phyloP scores from a whole-genome alignment of 2,329 filamentous ascomycete species.

The Botryotinia calthae region DNA sequence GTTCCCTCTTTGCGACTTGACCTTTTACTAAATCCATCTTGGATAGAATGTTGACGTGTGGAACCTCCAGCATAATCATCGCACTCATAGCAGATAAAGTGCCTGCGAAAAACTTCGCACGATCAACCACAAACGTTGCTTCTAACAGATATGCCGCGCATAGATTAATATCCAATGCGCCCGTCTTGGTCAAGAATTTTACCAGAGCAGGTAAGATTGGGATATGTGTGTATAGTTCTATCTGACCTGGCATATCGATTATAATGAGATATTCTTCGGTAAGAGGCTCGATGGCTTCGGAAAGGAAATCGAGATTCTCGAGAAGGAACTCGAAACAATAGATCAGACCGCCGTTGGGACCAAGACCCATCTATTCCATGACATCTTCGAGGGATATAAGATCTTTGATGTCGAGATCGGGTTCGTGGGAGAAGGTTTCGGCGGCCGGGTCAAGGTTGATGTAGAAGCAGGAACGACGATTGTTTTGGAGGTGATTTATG shows the following conservation, averaged over 20 bases:
- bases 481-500: slow-evolving; percentile 88
- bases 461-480: slow-evolving; percentile 92
- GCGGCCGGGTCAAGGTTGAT: slow-evolving; percentile 97
- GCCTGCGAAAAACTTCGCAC: slow-evolving; percentile 95
- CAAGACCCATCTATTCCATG: slow-evolving; percentile 90
- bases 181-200: slow-evolving; percentile 73
- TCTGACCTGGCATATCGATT: slow-evolving; percentile 98
- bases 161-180: slow-evolving; percentile 82
- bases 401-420: slow-evolving; percentile 93
- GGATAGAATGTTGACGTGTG: slow-evolving; percentile 91
- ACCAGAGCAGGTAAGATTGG: slow-evolving; percentile 85
- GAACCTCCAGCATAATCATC: slow-evolving; percentile 98
- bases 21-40: slow-evolving; percentile 98
- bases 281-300: slow-evolving; percentile 76
- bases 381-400: slow-evolving; percentile 91
- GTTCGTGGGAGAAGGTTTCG: slow-evolving; percentile 85
- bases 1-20: slow-evolving; percentile 79
- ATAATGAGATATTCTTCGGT: slow-evolving; percentile 97
- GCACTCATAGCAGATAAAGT: slow-evolving; percentile 96
- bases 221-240: slow-evolving; percentile 96
- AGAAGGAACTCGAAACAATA: slow-evolving; percentile 97
- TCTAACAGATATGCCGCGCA: slow-evolving; percentile 95
- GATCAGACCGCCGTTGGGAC: slow-evolving; percentile 88
- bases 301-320: slow-evolving; percentile 90
- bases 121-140: slow-evolving; percentile 91